phyloP scores from a whole-genome alignment of 164 flowering plant species.

The grape (Vitis vinifera) region DNA sequence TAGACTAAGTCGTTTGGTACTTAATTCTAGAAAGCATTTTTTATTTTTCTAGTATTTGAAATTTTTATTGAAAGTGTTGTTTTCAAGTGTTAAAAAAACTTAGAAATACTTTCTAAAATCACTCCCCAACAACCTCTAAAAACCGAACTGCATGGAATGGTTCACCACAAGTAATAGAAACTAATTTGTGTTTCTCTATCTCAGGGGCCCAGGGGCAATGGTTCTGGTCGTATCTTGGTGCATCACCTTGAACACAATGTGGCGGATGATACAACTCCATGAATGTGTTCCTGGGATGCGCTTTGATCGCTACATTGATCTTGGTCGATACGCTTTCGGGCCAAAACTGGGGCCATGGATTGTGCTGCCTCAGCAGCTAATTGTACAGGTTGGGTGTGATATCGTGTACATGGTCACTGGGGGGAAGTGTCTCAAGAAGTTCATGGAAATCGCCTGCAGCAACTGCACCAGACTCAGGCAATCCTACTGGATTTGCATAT shows the following conservation, averaged over 20 bases:
- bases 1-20: no score
- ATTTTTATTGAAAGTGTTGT: no score
- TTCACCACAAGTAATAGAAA: no score
- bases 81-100: no score
- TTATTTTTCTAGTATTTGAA: no score
- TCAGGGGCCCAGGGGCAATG: constrained; percentile 83
- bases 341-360: constrained; percentile 79
- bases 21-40: neutral
- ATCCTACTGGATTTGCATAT: constrained; percentile 84
- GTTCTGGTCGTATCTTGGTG: constrained; percentile 73
- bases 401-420: constrained; percentile 96
- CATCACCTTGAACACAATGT: constrained; percentile 79
- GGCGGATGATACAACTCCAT: constrained; percentile 89
- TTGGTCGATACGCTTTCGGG: constrained; percentile 77
- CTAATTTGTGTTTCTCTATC: neutral
- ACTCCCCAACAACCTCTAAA: no score
- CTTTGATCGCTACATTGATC: constrained; percentile 74
- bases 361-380: constrained; percentile 86
- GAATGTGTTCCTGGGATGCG: constrained; percentile 81
- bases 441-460: constrained; percentile 70
- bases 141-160: no score
- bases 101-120: no score
- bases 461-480: constrained; percentile 56
- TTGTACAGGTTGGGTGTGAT: constrained; percentile 82
- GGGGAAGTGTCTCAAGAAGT: constrained; percentile 79